A percentile compares a stretch with the other conserved stretches of the same genome.
Evolutionary conservation across 2,329 filamentous ascomycete species (phyloP).

Genomic region (Alternaria atra): DNA sequence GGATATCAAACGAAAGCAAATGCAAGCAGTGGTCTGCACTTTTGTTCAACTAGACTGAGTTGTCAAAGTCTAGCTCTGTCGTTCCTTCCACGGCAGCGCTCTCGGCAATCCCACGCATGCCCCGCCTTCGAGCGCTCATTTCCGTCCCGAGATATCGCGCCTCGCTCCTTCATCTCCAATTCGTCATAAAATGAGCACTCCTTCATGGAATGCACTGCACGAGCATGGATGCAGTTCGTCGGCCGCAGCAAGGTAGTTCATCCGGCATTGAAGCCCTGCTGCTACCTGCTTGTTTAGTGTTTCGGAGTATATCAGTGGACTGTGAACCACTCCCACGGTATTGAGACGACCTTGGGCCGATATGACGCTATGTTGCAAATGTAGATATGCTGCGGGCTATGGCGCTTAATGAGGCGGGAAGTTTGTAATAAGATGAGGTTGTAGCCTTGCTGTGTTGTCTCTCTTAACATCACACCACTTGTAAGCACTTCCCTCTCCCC

Average conservation of each 20-base stretch:
- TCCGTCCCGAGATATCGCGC: constrained; percentile 25
- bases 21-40: background rate
- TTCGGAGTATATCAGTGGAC: constrained; percentile 2
- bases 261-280: background rate
- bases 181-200: background rate
- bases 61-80: background rate
- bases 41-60: background rate
- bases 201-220: constrained; percentile 1
- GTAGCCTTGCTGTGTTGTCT: background rate
- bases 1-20: background rate
- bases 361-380: background rate
- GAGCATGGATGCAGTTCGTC: background rate
- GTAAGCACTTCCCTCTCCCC: background rate
- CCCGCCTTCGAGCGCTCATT: constrained; percentile 27
- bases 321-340: background rate
- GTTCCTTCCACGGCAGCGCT: background rate
- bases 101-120: constrained; percentile 15
- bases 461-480: background rate
- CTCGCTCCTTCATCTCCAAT: constrained; percentile 10
- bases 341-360: background rate
- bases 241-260: constrained; percentile 8
- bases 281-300: constrained; percentile 1
- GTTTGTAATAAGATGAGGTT: constrained; percentile 1
- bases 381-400: background rate
- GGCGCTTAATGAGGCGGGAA: background rate